These are phyloP conservation scores for Rhodotorula toruloides DNA, from an alignment of 768 basidiomycete species.

Conservation along the genomic window DNA sequence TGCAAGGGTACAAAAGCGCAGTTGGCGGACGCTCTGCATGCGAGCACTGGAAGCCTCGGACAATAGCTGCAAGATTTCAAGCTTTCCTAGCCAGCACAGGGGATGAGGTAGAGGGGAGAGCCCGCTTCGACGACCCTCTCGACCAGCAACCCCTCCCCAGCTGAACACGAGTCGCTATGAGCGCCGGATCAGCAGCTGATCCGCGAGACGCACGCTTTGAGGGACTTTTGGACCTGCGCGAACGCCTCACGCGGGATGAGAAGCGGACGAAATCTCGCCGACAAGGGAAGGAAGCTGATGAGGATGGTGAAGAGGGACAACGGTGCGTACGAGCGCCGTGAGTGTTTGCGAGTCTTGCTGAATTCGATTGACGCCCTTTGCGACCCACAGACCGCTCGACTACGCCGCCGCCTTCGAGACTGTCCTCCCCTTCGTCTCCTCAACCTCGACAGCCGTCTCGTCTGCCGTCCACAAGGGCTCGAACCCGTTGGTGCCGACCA, in stretches of 20 bases:
- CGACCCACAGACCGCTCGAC: conserved; percentile 6
- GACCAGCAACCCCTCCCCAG: too few species aligned
- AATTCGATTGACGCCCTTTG: too few species aligned
- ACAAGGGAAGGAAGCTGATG: neutral
- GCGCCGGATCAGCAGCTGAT: rapidly evolving
- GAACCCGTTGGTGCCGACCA: neutral
- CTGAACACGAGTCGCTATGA: neutral
- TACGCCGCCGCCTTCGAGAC: conserved; percentile 9
- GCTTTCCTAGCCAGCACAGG: too few species aligned
- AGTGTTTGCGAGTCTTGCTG: neutral
- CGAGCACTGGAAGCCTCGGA: too few species aligned
- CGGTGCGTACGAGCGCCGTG: neutral
- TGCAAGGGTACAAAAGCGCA: too few species aligned
- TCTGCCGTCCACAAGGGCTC: neutral
- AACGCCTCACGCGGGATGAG: neutral
- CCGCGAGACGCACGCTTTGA: neutral
- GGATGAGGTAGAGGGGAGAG: too few species aligned
- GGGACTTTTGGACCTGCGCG: neutral
- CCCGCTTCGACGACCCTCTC: too few species aligned
- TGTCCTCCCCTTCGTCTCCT: conserved; percentile 13
- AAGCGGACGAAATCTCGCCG: neutral
- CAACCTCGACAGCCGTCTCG: neutral
- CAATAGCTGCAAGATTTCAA: too few species aligned
- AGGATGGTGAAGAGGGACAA: neutral
- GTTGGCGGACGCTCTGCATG: too few species aligned